A percentile compares a stretch with the other conserved stretches of the same genome.
These are phyloP conservation scores for Stramenopiles sp. DNA, from an alignment of 352 stramenopile genomes.

Conservation along the genomic window DNA sequence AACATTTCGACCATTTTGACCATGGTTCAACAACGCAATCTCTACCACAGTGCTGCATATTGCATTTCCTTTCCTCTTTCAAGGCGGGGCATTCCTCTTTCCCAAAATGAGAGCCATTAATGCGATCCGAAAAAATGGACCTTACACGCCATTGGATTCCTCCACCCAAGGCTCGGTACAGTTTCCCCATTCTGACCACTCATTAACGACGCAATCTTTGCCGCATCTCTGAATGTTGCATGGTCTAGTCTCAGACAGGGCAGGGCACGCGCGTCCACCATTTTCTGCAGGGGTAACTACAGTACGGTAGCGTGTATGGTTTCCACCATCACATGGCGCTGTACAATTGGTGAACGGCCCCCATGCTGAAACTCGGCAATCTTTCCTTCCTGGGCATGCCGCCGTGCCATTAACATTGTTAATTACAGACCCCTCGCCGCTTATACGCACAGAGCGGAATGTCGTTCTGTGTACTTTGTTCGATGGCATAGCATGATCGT, in stretches of 20 bases:
- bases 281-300: background rate
- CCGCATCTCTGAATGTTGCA: slow-evolving; percentile 3
- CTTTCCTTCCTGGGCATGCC: background rate
- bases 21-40: background rate
- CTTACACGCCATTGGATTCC: background rate
- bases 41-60: background rate
- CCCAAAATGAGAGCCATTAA: background rate
- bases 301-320: background rate
- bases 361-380: background rate
- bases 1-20: background rate
- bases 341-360: background rate
- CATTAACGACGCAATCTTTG: background rate
- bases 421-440: background rate
- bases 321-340: background rate
- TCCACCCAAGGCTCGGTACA: background rate
- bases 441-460: background rate
- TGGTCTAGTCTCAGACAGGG: background rate
- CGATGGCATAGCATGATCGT: background rate
- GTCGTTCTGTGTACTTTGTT: background rate
- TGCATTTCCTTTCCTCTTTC: background rate
- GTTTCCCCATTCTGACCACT: background rate
- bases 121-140: background rate
- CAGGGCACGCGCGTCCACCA: background rate
- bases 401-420: background rate
- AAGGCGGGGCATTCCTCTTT: background rate